phyloP scores from a whole-genome alignment of 169 alveolate species.

The Cystoisospora suis region DNA sequence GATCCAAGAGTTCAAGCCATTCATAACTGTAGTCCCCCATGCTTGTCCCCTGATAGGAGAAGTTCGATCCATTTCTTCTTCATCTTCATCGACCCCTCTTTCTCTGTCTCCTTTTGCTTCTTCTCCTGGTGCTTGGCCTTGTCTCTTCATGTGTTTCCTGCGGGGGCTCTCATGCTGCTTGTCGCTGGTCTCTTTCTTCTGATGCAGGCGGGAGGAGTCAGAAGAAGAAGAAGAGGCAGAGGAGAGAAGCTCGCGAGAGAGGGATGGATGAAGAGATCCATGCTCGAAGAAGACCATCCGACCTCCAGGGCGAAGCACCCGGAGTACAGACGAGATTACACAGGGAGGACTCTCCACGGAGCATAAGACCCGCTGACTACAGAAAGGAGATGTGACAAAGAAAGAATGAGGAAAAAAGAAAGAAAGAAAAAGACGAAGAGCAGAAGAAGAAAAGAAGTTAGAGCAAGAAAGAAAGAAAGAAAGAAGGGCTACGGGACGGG shows the following conservation, averaged over 20 bases:
- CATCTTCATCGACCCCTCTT: neutral
- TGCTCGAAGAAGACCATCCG: neutral
- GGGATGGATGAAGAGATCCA: neutral
- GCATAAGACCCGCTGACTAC: conserved; percentile 12
- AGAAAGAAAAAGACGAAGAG: neutral
- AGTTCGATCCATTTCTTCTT: neutral
- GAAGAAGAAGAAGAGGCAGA: neutral
- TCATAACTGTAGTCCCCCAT: no score
- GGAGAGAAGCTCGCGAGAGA: neutral
- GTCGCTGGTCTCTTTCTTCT: neutral
- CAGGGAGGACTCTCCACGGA: neutral
- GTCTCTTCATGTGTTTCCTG: neutral
- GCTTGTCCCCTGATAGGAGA: no score
- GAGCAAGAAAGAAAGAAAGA: neutral
- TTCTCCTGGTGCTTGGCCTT: neutral
- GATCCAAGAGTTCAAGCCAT: no score
- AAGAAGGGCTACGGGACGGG: neutral
- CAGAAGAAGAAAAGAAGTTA: neutral
- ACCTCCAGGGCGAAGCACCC: conserved; percentile 8
- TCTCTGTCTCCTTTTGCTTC: neutral
- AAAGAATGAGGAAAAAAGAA: neutral
- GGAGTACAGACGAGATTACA: neutral
- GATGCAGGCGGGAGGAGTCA: neutral
- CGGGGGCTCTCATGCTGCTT: neutral
- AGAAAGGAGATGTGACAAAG: neutral